phyloP scores from a whole-genome alignment of 495 filamentous ascomycete species.

The Parathielavia hyrcaniae region DNA sequence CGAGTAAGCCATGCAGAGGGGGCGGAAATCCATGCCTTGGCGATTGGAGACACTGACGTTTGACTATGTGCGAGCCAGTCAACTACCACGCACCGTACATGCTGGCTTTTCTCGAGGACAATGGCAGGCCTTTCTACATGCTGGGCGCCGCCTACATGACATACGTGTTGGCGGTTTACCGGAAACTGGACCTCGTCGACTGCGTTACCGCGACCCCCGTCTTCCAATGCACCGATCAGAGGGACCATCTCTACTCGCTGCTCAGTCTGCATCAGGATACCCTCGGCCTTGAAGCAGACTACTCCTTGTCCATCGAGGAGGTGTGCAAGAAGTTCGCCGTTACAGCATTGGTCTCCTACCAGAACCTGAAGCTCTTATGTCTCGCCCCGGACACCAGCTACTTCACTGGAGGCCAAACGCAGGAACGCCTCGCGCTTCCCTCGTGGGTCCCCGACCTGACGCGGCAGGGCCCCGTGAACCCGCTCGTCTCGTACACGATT shows the following conservation, averaged over 20 bases:
- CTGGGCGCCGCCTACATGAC: constrained; percentile 19
- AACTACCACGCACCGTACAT: constrained; percentile 4
- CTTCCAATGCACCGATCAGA: constrained; percentile 12
- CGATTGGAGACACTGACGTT: neutral
- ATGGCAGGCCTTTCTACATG: neutral
- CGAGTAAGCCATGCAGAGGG: constrained; percentile 1
- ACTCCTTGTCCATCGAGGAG: constrained; percentile 7
- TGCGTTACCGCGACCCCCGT: constrained; percentile 7
- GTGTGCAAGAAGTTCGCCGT: constrained; percentile 13
- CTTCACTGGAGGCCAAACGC: neutral
- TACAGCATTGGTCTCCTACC: neutral
- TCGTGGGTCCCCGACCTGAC: constrained; percentile 30
- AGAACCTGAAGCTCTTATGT: constrained; percentile 3
- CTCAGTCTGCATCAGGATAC: constrained; percentile 7
- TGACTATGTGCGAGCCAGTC: neutral
- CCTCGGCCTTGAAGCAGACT: constrained; percentile 9
- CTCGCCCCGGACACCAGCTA: constrained; percentile 3
- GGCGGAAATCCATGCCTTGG: neutral
- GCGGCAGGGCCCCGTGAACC: constrained; percentile 13
- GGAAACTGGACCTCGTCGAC: neutral
- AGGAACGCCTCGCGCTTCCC: constrained; percentile 12
- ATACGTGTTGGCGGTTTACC: constrained; percentile 7
- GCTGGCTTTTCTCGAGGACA: constrained; percentile 1
- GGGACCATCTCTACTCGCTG: constrained; percentile 18
- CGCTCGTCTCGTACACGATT: constrained; percentile 24